A percentile compares a stretch with the other conserved stretches of the same genome.
Conservation (phyloP, 345 rosid genomes). For the Pseudoturritis turrita region DNA sequence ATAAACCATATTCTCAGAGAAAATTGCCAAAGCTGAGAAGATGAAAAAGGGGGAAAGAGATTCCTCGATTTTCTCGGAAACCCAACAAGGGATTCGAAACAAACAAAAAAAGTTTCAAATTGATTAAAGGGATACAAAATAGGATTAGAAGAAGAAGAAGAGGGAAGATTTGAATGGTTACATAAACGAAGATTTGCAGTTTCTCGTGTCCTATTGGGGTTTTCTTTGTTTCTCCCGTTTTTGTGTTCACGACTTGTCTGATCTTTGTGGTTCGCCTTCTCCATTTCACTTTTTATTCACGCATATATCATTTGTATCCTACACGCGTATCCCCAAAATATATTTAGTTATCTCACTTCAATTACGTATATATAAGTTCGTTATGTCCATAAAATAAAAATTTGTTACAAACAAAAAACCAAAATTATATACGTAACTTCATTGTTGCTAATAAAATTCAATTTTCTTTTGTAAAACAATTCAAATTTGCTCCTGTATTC, state of each 20-base stretch:
- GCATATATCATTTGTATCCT: constrained; percentile 15
- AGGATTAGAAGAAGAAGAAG: not conserved
- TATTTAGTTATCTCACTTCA: not conserved
- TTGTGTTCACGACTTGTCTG: constrained; percentile 25
- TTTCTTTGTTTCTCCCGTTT: constrained; percentile 2
- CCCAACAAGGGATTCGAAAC: not conserved
- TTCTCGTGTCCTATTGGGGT: not conserved
- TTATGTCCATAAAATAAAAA: not conserved
- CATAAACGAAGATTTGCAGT: constrained; percentile 19
- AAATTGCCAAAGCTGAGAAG: not conserved
- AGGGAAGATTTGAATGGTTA: constrained; percentile 15
- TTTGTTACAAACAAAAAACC: too few relatives aligned
- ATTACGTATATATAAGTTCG: not conserved
- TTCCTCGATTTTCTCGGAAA: constrained; percentile 14
- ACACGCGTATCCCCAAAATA: constrained; percentile 19
- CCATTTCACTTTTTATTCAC: constrained; percentile 17
- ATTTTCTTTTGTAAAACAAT: too few relatives aligned
- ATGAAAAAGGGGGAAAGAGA: not conserved
- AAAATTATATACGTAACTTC: too few relatives aligned
- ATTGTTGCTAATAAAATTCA: too few relatives aligned
- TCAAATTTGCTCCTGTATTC: too few relatives aligned
- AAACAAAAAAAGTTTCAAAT: not conserved
- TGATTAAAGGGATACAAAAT: not conserved
- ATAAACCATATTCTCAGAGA: not conserved
- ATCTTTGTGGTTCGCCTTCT: constrained; percentile 13